Base-by-base conservation (phyloP, 139 green algal species). In the Asterochloris erici region DNA sequence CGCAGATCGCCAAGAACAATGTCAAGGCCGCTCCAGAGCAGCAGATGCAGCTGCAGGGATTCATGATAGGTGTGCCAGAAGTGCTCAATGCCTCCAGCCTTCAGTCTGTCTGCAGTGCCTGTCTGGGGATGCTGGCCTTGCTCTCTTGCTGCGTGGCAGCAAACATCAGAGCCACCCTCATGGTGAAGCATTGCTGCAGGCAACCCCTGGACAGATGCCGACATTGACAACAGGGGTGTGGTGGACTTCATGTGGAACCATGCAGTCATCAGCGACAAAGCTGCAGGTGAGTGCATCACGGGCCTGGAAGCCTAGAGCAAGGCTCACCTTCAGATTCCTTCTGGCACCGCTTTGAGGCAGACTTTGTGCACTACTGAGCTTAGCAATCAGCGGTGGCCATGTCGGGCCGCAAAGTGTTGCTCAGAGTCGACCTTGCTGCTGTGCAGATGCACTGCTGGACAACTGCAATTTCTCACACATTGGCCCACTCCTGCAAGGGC, bases 131-230 rank as follows among this genome's bases (percentile, higher is more conserved):
- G 14, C 27, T 81, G 77, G n/a, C n/a, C n/a, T 75, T 75, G 76
- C 2, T 4, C 9, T 28, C 71, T 63, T 26, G n/a, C 21, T 66
- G 1, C 11, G 1, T 12, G 28, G 14, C 38, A 68, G 29, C 27
- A 68, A 14, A 29, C 74, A 68, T 29, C 12, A 29, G 9, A 47
- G 9, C n/a, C 47, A 17, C 26, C 74, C 61, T 79, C 17, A 12
- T 75, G 14, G 15, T 38, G 74, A 28, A 14, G 24, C 63, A n/a
- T 11, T 74, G 27, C 23, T 79, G 74, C 83, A 90, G 90, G 94
- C 71, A 98, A 98, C 79, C 84, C 94, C 0, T 97, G 92, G 93
- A 95, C 93, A 0, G 92, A 98, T 75, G 71, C 93, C 6, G 63
- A 75, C 4, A 88, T 91, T 6, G 94, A 98, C 86, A 98, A 98